Evolutionary conservation across 2,329 filamentous ascomycete genomes (phyloP).

Genomic region (Epichloe baconii): DNA sequence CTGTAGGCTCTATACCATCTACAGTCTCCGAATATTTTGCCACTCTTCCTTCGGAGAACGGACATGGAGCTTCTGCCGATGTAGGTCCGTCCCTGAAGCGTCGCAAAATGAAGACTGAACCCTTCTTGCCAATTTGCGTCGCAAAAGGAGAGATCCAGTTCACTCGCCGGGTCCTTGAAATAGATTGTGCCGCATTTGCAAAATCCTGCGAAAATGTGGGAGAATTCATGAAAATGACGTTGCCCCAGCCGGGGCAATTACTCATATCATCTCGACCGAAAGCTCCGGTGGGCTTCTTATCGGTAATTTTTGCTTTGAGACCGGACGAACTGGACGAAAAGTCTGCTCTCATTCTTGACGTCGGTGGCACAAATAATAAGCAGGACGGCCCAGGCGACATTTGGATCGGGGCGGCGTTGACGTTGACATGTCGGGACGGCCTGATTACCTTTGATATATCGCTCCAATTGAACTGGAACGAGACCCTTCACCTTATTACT

Average conservation of each 20-base stretch:
- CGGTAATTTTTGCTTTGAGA: conserved; percentile 10
- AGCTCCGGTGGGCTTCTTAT: conserved; percentile 5
- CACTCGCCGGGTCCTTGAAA: conserved; percentile 13
- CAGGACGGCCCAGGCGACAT: conserved; percentile 17
- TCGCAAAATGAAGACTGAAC: conserved; percentile 13
- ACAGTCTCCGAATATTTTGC: conserved; percentile 12
- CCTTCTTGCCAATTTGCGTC: conserved; percentile 13
- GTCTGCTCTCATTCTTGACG: conserved; percentile 10
- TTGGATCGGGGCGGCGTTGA: conserved; percentile 21
- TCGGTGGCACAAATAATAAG: conserved; percentile 6
- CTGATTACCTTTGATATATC: conserved; percentile 18
- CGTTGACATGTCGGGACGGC: conserved; percentile 15
- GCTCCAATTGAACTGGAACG: conserved; percentile 30
- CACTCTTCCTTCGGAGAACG: conserved; percentile 9
- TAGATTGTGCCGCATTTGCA: conserved; percentile 2
- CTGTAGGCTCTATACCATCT: conserved; percentile 14
- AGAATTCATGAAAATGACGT: conserved; percentile 10
- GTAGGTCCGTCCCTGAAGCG: conserved; percentile 17
- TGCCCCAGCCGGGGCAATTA: conserved; percentile 8
- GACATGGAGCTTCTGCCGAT: conserved; percentile 2
- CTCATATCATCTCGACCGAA: conserved; percentile 8
- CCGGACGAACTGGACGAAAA: conserved; percentile 12
- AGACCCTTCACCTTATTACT: conserved; percentile 19
- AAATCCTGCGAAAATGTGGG: conserved; percentile 11
- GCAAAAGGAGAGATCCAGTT: conserved; percentile 14